A percentile compares a stretch with the other conserved stretches of the same genome.
These are phyloP conservation scores for Diaporthe nobilis DNA, from an alignment of 2,329 filamentous ascomycete species.

Conservation along the genomic window DNA sequence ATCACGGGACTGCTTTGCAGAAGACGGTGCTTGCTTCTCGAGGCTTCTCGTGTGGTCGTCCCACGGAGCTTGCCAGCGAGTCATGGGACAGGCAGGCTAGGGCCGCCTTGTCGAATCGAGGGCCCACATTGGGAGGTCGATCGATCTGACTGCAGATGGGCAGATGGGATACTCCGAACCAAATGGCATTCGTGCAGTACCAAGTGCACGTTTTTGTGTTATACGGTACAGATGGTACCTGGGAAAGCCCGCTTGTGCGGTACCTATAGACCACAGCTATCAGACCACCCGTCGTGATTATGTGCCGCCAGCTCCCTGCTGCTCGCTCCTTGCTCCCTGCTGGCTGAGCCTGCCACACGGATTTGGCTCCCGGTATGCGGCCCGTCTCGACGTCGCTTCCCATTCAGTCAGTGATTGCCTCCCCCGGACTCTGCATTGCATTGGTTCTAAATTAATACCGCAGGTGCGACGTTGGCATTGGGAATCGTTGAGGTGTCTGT, in stretches of 20 bases:
- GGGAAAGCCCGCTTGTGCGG: neutral
- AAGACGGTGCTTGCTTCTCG: conserved; percentile 5
- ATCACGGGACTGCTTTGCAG: conserved; percentile 11
- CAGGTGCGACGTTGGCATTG: conserved; percentile 15
- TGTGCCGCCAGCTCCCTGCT: neutral
- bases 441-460: conserved; percentile 30
- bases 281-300: conserved; percentile 4
- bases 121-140: conserved; percentile 21
- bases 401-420: neutral
- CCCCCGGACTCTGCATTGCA: conserved; percentile 10
- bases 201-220: neutral
- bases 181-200: neutral
- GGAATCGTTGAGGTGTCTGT: neutral
- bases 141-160: conserved; percentile 29
- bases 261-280: too few relatives aligned
- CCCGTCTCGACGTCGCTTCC: conserved; percentile 9
- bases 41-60: conserved; percentile 4
- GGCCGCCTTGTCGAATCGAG: conserved; percentile 1
- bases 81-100: conserved; percentile 13
- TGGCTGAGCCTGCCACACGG: conserved; percentile 16
- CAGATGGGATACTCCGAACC: conserved; percentile 8
- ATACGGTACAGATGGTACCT: neutral
- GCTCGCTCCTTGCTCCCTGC: neutral
- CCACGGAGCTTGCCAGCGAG: conserved; percentile 24
- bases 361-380: conserved; percentile 30